Percentiles rank a stretch among this genome's conserved stretches.
Evolutionary conservation across 2,329 filamentous ascomycete genomes (phyloP).

Genomic region (Didymellaceae sp.): DNA sequence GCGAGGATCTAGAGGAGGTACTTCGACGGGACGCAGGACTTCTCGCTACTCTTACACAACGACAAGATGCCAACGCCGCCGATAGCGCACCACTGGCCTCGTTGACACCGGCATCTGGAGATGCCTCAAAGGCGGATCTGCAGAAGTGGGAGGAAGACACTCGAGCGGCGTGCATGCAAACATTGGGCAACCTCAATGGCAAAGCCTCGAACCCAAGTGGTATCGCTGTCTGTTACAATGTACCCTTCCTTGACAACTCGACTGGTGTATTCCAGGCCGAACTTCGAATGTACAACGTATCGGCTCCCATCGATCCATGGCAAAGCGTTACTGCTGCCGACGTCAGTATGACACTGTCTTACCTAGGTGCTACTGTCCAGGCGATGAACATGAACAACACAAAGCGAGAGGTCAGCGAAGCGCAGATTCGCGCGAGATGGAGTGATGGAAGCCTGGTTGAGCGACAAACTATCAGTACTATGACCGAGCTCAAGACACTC

Average conservation of each 20-base stretch:
- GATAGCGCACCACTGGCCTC: slow-evolving; percentile 40
- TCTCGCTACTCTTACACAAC: slow-evolving; percentile 45
- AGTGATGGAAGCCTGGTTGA: slow-evolving; percentile 37
- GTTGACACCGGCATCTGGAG: slow-evolving; percentile 44
- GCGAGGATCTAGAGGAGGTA: slow-evolving; percentile 40
- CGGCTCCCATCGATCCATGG: slow-evolving; percentile 60
- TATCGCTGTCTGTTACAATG: slow-evolving; percentile 81
- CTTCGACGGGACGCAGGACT: slow-evolving; percentile 44
- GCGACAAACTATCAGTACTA: slow-evolving; percentile 36
- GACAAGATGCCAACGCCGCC: slow-evolving; percentile 41
- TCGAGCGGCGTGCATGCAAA: slow-evolving; percentile 63
- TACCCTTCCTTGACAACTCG: slow-evolving; percentile 71
- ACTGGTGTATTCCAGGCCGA: slow-evolving; percentile 79
- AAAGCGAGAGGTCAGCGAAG: slow-evolving; percentile 40
- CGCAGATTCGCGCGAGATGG: slow-evolving; percentile 20
- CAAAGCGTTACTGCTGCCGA: slow-evolving; percentile 47
- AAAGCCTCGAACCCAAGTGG: slow-evolving; percentile 75
- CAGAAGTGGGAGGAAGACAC: slow-evolving; percentile 48
- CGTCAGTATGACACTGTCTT: slow-evolving; percentile 52
- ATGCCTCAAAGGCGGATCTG: slow-evolving; percentile 40
- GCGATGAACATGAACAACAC: slow-evolving; percentile 43
- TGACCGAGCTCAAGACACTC: slow-evolving; percentile 63
- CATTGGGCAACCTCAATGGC: slow-evolving; percentile 61
- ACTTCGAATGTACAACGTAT: slow-evolving; percentile 74
- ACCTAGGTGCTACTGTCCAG: slow-evolving; percentile 52